A percentile compares a stretch with the other conserved stretches of the same genome.
Evolutionary conservation across 108 stramenopile species (phyloP).

Genomic region (Asterionellopsis glacialis): DNA sequence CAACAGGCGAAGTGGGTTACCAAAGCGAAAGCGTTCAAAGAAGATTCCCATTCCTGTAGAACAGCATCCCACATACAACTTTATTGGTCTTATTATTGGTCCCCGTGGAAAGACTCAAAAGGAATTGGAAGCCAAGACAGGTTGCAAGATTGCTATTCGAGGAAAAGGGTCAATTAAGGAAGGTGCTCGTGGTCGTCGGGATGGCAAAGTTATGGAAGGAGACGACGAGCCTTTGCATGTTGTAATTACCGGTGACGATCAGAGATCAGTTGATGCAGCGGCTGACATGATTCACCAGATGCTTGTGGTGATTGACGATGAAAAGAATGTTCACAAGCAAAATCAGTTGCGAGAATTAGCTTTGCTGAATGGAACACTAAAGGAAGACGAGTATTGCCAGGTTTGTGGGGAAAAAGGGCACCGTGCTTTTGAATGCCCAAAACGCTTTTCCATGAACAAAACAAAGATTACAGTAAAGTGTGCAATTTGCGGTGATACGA

Average conservation of each 20-base stretch:
- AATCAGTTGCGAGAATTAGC: constrained; percentile 94
- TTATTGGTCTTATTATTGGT: constrained; percentile 94
- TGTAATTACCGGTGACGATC: constrained; percentile 90
- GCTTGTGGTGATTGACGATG: constrained; percentile 95
- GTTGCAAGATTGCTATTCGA: constrained; percentile 98
- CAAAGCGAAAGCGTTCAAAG: constrained; percentile 66
- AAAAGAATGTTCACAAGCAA: constrained; percentile 97
- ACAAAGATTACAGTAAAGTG: constrained; percentile 73
- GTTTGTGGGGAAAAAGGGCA: constrained; percentile 98
- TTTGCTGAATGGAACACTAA: constrained; percentile 97
- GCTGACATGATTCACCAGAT: constrained; percentile 90
- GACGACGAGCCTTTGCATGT: constrained; percentile 96
- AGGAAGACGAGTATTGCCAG: constrained; percentile 95
- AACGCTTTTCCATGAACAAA: constrained; percentile 53
- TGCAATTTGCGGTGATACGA: constrained; percentile 97
- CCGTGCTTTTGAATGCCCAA: constrained; percentile 93
- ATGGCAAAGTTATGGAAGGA: constrained; percentile 78
- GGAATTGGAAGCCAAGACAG: constrained; percentile 94
- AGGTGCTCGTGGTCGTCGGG: constrained; percentile 85
- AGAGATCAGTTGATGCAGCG: constrained; percentile 82
- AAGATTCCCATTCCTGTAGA: constrained; percentile 87
- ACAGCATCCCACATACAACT: constrained; percentile 92
- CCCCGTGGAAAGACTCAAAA: constrained; percentile 99
- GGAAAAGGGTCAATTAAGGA: constrained; percentile 96
- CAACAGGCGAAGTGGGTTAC: constrained; percentile 40